These are phyloP conservation scores for Blumeriella jaapii DNA, from an alignment of 2,329 filamentous ascomycete species.

Conservation along the genomic window DNA sequence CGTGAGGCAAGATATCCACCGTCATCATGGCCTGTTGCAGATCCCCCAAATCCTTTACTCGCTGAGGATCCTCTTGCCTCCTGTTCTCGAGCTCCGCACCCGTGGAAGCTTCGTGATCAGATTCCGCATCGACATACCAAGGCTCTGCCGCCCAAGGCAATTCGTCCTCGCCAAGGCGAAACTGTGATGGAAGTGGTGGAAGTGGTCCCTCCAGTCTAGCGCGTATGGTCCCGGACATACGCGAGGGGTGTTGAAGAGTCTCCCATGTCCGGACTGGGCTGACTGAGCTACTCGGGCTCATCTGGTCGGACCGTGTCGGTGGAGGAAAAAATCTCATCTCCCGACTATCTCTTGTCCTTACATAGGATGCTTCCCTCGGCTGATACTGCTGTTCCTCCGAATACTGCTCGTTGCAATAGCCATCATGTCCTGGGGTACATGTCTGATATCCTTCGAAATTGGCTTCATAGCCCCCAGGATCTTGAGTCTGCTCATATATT, in stretches of 20 bases:
- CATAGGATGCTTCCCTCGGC: slow-evolving; percentile 5
- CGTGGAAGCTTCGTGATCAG: slow-evolving; percentile 4
- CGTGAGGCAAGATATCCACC: slow-evolving; percentile 22
- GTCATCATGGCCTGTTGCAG: slow-evolving; percentile 27
- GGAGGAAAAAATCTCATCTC: slow-evolving; percentile 23
- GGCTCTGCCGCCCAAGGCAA: slow-evolving; percentile 26
- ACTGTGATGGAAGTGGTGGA: slow-evolving; percentile 23
- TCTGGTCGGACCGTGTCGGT: slow-evolving; percentile 17
- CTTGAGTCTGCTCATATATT: slow-evolving; percentile 4
- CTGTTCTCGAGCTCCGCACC: slow-evolving; percentile 12
- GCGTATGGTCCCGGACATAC: slow-evolving; percentile 8
- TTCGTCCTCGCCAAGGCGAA: slow-evolving; percentile 25
- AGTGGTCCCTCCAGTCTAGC: slow-evolving; percentile 17
- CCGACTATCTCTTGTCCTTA: slow-evolving; percentile 10
- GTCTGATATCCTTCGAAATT: slow-evolving; percentile 4
- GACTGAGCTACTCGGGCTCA: slow-evolving; percentile 9
- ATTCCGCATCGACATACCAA: slow-evolving; percentile 17
- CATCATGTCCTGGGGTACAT: slow-evolving; percentile 1
- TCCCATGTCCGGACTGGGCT: slow-evolving; percentile 8
- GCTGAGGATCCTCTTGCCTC: slow-evolving; percentile 22
- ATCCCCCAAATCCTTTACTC: slow-evolving; percentile 21
- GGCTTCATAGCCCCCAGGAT: slow-evolving; percentile 2
- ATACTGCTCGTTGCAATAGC: slow-evolving; percentile 3
- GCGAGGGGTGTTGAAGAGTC: slow-evolving; percentile 11
- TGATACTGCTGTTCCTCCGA: slow-evolving; percentile 6